phyloP scores from a whole-genome alignment of 345 rosid genomes.

The Sisymbrium altissimum region DNA sequence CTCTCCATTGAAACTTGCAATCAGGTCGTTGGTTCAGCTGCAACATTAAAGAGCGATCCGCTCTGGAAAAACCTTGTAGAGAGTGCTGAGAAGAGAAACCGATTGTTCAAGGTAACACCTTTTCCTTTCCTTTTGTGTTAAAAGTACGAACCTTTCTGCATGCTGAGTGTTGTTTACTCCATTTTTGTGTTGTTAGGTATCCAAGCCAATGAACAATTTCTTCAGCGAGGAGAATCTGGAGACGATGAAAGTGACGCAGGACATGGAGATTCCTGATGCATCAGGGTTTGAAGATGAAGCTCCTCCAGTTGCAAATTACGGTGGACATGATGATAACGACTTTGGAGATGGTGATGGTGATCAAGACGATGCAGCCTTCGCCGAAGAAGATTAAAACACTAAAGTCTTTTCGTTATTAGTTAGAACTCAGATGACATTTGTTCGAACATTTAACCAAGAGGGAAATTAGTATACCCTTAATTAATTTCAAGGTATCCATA shows the following conservation, averaged over 20 bases:
- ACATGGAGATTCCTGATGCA: constrained; percentile 29
- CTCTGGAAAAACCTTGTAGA: constrained; percentile 77
- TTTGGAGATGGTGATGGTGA: constrained; percentile 47
- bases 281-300: constrained; percentile 21
- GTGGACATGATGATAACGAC: constrained; percentile 49
- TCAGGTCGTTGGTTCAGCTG: constrained; percentile 91
- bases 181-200: constrained; percentile 47
- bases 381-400: constrained; percentile 35
- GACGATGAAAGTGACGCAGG: constrained; percentile 37
- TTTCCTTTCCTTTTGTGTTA: not conserved
- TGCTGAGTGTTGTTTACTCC: not conserved
- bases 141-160: constrained; percentile 4
- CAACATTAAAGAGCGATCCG: constrained; percentile 62
- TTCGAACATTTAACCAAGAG: too few relatives aligned
- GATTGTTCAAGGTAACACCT: constrained; percentile 55
- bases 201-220: constrained; percentile 64
- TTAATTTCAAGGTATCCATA: too few relatives aligned
- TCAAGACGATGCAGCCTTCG: constrained; percentile 38
- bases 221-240: constrained; percentile 62
- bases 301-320: constrained; percentile 11
- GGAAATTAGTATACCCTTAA: too few relatives aligned
- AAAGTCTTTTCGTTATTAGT: not conserved
- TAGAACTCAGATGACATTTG: too few relatives aligned
- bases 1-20: constrained; percentile 9
- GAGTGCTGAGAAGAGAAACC: constrained; percentile 65